Percentiles rank a stretch among this genome's conserved stretches.
phyloP scores from a whole-genome alignment of 176 grass and related monocot species.

The Pontederia paniculata region DNA sequence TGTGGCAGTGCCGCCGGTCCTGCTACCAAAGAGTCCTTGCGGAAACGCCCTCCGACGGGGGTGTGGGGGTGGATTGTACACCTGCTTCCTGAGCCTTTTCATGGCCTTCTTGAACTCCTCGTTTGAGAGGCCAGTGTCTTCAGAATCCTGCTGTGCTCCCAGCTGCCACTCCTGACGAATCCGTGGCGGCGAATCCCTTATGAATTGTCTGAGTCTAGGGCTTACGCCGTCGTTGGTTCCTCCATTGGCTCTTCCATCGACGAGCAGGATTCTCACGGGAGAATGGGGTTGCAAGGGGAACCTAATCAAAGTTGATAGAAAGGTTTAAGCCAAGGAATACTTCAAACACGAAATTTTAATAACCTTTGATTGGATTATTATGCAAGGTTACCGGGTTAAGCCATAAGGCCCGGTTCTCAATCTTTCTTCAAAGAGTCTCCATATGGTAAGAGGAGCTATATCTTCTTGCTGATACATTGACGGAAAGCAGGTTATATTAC shows the following conservation, averaged over 20 bases:
- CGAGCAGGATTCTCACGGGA: constrained; percentile 18
- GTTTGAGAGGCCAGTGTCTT: constrained; percentile 24
- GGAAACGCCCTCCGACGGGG: constrained; percentile 16
- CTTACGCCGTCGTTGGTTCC: constrained; percentile 16
- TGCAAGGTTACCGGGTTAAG: constrained; percentile 17
- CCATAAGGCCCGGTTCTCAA: constrained; percentile 35
- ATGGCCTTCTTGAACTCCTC: constrained; percentile 41
- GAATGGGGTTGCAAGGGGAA: constrained; percentile 32
- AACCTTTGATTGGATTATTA: no score
- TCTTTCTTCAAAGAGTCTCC: constrained; percentile 39
- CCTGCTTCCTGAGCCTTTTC: constrained; percentile 28
- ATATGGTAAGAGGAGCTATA: neutral
- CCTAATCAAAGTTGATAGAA: constrained; percentile 3
- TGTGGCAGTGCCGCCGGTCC: neutral
- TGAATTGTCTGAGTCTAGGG: constrained; percentile 26
- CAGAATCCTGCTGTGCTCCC: neutral
- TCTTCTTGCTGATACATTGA: constrained; percentile 23
- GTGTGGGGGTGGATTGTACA: constrained; percentile 11
- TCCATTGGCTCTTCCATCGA: neutral
- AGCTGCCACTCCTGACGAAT: constrained; percentile 37
- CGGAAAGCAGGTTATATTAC: neutral
- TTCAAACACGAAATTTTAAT: neutral
- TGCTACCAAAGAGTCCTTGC: constrained; percentile 27
- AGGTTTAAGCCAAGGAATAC: neutral
- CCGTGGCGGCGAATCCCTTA: constrained; percentile 33